phyloP scores from a whole-genome alignment of 192 early-diverging fungal species.

The Coemansia sp. region DNA sequence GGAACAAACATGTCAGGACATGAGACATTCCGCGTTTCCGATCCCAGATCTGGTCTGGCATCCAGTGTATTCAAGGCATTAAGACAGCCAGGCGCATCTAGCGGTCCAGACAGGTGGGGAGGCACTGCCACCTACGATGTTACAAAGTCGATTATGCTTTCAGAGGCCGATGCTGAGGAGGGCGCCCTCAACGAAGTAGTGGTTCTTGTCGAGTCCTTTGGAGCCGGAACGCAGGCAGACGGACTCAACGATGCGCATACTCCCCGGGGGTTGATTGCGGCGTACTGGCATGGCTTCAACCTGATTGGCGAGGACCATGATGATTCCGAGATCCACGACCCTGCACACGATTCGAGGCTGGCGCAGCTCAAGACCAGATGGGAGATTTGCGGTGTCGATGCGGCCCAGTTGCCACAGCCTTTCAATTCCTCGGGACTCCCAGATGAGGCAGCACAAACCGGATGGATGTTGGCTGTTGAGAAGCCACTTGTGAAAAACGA shows the following conservation, averaged over 20 bases:
- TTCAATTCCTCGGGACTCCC: constrained; percentile 76
- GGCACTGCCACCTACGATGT: constrained; percentile 65
- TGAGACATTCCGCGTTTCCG: constrained; percentile 67
- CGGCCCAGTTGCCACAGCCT: constrained; percentile 57
- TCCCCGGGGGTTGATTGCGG: constrained; percentile 72
- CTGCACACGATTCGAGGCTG: constrained; percentile 37
- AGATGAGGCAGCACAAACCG: constrained; percentile 57
- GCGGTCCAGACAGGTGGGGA: constrained; percentile 63
- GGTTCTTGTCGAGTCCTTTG: constrained; percentile 75
- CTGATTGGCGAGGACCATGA: constrained; percentile 53
- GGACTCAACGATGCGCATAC: constrained; percentile 74
- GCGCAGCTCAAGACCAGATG: constrained; percentile 58
- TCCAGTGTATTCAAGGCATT: constrained; percentile 20
- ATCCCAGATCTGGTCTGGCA: constrained; percentile 37
- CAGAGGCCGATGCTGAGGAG: constrained; percentile 44
- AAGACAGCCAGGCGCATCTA: constrained; percentile 25
- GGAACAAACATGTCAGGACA: constrained; percentile 74
- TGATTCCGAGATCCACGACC: constrained; percentile 55
- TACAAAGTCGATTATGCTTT: constrained; percentile 41
- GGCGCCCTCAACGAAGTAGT: constrained; percentile 64
- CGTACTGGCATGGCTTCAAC: constrained; percentile 60
- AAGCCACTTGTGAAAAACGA: constrained; percentile 29
- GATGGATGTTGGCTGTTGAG: constrained; percentile 48
- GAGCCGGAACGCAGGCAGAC: constrained; percentile 68
- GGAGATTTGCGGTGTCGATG: constrained; percentile 77